Evolutionary conservation across 805 yeast species (phyloP).

Genomic region (Brettanomyces custersianus): DNA sequence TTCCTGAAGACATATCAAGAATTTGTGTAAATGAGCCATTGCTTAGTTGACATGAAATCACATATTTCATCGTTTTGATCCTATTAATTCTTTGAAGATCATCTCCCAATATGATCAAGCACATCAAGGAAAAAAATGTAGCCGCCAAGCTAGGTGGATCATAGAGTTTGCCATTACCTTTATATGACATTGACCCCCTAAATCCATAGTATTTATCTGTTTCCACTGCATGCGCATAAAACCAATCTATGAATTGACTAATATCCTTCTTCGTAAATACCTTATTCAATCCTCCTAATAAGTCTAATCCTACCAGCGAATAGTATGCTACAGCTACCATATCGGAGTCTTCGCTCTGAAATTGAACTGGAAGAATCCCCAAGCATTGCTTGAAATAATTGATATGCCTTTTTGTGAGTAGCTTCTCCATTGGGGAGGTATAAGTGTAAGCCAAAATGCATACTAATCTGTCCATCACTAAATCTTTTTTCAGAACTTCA

Average conservation of each 20-base stretch:
- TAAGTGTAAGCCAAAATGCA: no score
- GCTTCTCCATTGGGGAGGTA: not conserved
- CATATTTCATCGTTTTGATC: constrained; percentile 39
- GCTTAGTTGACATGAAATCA: constrained; percentile 50
- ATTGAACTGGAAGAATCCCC: constrained; percentile 32
- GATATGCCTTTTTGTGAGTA: constrained; percentile 15
- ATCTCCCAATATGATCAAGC: constrained; percentile 42
- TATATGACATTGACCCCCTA: constrained; percentile 48
- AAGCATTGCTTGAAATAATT: constrained; percentile 23
- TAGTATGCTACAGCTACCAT: constrained; percentile 64
- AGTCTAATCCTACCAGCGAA: constrained; percentile 50
- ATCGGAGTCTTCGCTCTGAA: constrained; percentile 61
- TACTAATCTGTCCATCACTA: no score
- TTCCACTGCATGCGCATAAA: constrained; percentile 39
- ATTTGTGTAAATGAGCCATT: constrained; percentile 51
- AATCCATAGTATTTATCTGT: constrained; percentile 35
- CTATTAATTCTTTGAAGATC: constrained; percentile 32
- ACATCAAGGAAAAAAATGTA: constrained; percentile 66
- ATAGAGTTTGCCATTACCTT: constrained; percentile 23
- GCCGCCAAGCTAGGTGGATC: constrained; percentile 64
- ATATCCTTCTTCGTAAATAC: constrained; percentile 22
- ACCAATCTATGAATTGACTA: constrained; percentile 28
- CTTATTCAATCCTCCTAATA: constrained; percentile 26
- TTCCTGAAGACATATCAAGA: constrained; percentile 21
- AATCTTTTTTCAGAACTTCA: no score